Evolutionary conservation across 73 alveolate species (phyloP), one percentile per base, ranked within the genome.

Genomic region (Breviolum minutum): DNA sequence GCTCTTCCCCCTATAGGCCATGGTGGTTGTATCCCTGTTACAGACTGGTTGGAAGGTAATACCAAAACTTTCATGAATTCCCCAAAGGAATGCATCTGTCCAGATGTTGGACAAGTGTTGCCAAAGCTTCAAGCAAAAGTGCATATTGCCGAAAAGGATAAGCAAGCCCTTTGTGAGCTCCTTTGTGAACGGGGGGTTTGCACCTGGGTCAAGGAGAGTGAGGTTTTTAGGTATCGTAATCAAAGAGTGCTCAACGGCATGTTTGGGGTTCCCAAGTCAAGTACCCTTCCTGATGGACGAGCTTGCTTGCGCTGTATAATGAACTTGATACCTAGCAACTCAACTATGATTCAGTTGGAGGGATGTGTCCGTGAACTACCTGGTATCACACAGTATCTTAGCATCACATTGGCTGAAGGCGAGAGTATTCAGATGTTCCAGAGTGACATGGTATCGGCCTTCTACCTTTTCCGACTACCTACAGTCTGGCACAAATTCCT

Each of bases 231-330:
- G 27, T 26, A 29, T 12, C 24, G 79, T 0, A 86, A 73, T 0
- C 29, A 14, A 0, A 60, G 17, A 27, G 86, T 88, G 11, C 62
- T 88, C 0, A 68, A 66, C 29, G 95, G 95, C 7, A 10, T 88
- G 62, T 88, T 88, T 69, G 95, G 95, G 63, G 95, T 88, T 0
- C 83, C 86, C 8, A 88, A 88, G 48, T 61, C 95, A 12, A 69
- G 29, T 6, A 8, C 5, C 26, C 73, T 88, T 5, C 14, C 17
- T 14, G 71, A 69, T 32, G 95, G 95, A 0, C 9, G 85, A 27
- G 62, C 86, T 2, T 7, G 12, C 19, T 22, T 88, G 0, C 24
- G 95, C 0, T 20, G 61, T 0, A 88, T 88, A 0, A 88, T 88
- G 86, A 88, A 88, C 73, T 17, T 88, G 5, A 69, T 88, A 0